These are phyloP conservation scores for Cicer bijugum DNA, from an alignment of 306 rosid species.

Conservation along the genomic window DNA sequence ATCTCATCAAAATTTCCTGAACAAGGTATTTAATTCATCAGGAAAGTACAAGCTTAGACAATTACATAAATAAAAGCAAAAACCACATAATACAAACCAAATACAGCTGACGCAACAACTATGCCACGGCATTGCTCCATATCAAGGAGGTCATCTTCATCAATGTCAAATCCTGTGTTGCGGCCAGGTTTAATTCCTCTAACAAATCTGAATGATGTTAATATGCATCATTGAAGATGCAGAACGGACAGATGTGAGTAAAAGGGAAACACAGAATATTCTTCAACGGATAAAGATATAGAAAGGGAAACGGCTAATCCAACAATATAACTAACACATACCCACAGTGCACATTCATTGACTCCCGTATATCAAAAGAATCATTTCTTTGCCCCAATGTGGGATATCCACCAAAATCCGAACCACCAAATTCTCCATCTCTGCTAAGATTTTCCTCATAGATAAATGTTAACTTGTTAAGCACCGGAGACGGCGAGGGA, in stretches of 20 bases:
- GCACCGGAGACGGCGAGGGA: conserved; percentile 79
- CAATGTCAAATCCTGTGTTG: conserved; percentile 84
- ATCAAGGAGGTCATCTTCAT: conserved; percentile 69
- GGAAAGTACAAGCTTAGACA: conserved; percentile 37
- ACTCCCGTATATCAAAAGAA: conserved; percentile 71
- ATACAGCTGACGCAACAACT: conserved; percentile 92
- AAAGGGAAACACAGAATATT: conserved; percentile 28
- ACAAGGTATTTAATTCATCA: conserved; percentile 41
- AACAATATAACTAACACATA: conserved; percentile 50
- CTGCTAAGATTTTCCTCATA: conserved; percentile 70
- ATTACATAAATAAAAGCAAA: conserved; percentile 29
- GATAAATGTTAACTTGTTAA: conserved; percentile 67
- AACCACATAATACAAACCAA: conserved; percentile 58
- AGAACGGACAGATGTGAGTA: conserved; percentile 38
- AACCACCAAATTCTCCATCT: conserved; percentile 85
- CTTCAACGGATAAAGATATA: conserved; percentile 8
- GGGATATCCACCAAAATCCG: conserved; percentile 96
- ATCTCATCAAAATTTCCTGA: conserved; percentile 90
- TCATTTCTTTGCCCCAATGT: conserved; percentile 76
- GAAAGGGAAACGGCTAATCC: not conserved
- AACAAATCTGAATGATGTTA: conserved; percentile 67
- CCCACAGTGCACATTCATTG: conserved; percentile 92
- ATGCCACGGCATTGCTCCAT: conserved; percentile 89
- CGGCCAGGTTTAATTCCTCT: conserved; percentile 80
- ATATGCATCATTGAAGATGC: conserved; percentile 45